Conservation (phyloP, 257 asterid species). For the Coffea eugenioides region DNA sequence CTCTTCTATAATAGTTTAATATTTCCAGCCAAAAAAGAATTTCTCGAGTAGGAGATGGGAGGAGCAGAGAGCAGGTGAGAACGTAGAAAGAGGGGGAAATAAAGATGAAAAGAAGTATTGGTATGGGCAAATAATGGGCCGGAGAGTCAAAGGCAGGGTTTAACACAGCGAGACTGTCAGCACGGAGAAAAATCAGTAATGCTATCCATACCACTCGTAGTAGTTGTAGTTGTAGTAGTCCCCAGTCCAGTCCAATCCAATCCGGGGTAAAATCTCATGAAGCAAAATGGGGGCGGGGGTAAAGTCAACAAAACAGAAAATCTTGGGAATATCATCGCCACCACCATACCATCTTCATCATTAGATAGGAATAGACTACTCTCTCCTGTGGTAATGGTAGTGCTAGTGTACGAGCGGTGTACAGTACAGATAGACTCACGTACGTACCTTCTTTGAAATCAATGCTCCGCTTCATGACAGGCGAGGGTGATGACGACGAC, state of each 20-base stretch:
- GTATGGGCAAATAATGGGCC: neutral
- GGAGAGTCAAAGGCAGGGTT: neutral
- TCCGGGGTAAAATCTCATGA: too few species aligned
- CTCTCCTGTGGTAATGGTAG: too few species aligned
- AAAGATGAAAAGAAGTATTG: too few species aligned
- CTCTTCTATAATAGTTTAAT: too few species aligned
- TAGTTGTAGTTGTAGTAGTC: neutral
- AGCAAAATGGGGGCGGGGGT: too few species aligned
- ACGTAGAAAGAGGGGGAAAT: too few species aligned
- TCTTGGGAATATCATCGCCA: conserved; percentile 3
- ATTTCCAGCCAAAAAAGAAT: too few species aligned
- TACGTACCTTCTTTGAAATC: conserved; percentile 80
- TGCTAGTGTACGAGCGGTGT: neutral
- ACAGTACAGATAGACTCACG: too few species aligned
- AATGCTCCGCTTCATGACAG: conserved; percentile 64
- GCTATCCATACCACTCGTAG: neutral
- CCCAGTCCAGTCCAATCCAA: too few species aligned
- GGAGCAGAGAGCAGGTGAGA: neutral
- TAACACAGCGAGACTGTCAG: conserved; percentile 8
- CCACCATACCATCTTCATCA: too few species aligned
- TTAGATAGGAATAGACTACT: too few species aligned
- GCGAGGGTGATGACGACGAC: conserved; percentile 74
- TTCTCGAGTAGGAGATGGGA: too few species aligned
- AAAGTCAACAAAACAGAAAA: neutral
- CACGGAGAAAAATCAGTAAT: neutral